These are phyloP conservation scores for Cajanus cajan DNA, from an alignment of 306 rosid species.

Conservation along the genomic window DNA sequence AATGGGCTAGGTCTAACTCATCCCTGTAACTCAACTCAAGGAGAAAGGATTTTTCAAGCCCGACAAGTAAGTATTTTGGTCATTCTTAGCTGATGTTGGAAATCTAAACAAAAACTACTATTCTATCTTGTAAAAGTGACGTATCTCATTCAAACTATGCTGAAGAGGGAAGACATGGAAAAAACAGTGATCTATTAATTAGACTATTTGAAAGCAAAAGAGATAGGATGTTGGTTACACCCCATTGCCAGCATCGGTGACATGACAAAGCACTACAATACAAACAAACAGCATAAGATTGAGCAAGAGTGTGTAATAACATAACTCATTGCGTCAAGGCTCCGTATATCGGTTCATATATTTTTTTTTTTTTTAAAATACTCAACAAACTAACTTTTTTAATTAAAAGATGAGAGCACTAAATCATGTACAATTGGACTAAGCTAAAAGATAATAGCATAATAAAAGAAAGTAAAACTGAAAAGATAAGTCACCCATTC, in stretches of 20 bases:
- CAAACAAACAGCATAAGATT: neutral
- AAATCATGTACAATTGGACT: neutral
- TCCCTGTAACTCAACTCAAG: neutral
- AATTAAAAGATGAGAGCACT: neutral
- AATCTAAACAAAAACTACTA: neutral
- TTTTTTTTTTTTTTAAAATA: too few relatives aligned
- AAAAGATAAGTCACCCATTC: neutral
- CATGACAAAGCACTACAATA: neutral
- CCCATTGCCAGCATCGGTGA: neutral
- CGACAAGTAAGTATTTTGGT: neutral
- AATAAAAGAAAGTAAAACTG: neutral
- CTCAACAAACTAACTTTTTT: too few relatives aligned
- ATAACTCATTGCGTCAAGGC: neutral
- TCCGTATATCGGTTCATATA: neutral
- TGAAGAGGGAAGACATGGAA: neutral
- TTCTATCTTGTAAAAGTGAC: neutral
- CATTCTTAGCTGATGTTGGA: neutral
- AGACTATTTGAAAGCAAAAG: neutral
- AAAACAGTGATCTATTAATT: neutral
- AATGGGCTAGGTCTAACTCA: neutral
- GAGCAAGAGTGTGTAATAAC: neutral
- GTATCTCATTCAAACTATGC: neutral
- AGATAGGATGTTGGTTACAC: neutral
- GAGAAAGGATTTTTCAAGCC: neutral
- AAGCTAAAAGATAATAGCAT: neutral